These are phyloP conservation scores for Penicillium sp. DNA, from an alignment of 2,329 filamentous ascomycete species.

Conservation along the genomic window DNA sequence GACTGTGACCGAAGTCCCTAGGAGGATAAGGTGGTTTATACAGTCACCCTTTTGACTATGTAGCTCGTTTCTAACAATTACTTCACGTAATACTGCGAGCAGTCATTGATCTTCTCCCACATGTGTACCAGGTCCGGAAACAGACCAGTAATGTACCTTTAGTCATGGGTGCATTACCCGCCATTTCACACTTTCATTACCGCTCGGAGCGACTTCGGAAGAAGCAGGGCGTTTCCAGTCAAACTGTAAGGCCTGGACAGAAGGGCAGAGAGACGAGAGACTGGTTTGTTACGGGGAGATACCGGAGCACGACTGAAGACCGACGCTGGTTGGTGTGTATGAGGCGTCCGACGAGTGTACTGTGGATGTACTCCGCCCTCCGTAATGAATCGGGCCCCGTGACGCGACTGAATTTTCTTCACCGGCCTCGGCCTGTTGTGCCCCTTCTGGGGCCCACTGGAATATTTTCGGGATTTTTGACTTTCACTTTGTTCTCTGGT, in stretches of 20 bases:
- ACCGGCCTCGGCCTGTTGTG: slow-evolving; percentile 16
- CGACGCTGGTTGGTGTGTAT: not conserved
- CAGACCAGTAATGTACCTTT: slow-evolving; percentile 1
- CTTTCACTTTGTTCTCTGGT: slow-evolving; percentile 7
- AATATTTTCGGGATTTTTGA: slow-evolving; percentile 12
- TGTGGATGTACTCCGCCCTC: not conserved
- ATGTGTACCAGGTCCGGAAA: not conserved
- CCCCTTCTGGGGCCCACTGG: slow-evolving; percentile 1
- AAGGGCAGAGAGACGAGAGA: no score
- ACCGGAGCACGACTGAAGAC: slow-evolving; percentile 19
- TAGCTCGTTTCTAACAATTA: not conserved
- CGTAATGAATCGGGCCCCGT: slow-evolving; percentile 21
- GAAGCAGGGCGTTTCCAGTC: not conserved
- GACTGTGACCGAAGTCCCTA: not conserved
- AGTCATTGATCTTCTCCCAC: not conserved
- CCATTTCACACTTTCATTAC: not conserved
- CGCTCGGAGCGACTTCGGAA: slow-evolving; percentile 1
- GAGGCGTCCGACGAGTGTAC: slow-evolving; percentile 8
- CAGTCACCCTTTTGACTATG: not conserved
- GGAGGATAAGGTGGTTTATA: not conserved
- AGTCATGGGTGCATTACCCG: not conserved
- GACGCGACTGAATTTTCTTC: slow-evolving; percentile 30
- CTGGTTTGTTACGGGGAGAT: slow-evolving; percentile 4
- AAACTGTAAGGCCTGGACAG: no score
- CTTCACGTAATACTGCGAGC: not conserved